Base-by-base conservation (phyloP, 768 basidiomycete species). In the Suillus subluteus region DNA sequence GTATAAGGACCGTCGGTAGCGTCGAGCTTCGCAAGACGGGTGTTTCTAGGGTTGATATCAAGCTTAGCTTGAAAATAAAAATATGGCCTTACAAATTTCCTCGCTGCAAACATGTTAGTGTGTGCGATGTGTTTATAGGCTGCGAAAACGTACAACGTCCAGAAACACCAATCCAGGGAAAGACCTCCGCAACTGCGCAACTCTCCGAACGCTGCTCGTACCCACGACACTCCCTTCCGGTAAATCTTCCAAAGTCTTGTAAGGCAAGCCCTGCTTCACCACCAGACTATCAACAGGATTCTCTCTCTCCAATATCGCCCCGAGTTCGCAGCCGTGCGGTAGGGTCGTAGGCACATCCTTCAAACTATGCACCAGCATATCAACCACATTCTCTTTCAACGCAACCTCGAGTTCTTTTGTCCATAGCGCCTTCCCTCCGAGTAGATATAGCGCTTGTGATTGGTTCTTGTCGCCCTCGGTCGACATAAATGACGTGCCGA, bases 391-490 rank as follows among this genome's bases (percentile, higher is more conserved):
- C 54, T 89, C 83, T 64, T 87, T 83, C 67, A 99, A 81, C 54
- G 88, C 89, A 23, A 92, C 91, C 75, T 99, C 98, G 63, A 99
- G 88, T 72, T 98, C 97, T 72, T 95, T 93, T 44, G 98, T 99
- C 98, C 98, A 99, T 37, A 98, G 79, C 0, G 92, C 86, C 75
- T 94, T 95, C n/a, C 94, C 95, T 46, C 95, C 95, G 18, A 98
- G 80, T 11, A 96, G 83, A 78, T 96, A 96, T 21, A 98, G 82
- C n/a, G 88, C 87, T 69, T 94, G 91, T 1, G 90, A 88, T 78
- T 96, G 94, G 73, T 98, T 96, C 73, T 92, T 91, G 80, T 99
- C 97, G 4, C 83, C 97, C 73, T 80, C 88, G 3, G 90, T 95
- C 26, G 87, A 90, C 83, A 89, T 89, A 76, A 85, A 86, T 41